A percentile compares a stretch with the other conserved stretches of the same genome.
phyloP scores from a whole-genome alignment of 768 basidiomycete genomes.

The Pholiota conissans region DNA sequence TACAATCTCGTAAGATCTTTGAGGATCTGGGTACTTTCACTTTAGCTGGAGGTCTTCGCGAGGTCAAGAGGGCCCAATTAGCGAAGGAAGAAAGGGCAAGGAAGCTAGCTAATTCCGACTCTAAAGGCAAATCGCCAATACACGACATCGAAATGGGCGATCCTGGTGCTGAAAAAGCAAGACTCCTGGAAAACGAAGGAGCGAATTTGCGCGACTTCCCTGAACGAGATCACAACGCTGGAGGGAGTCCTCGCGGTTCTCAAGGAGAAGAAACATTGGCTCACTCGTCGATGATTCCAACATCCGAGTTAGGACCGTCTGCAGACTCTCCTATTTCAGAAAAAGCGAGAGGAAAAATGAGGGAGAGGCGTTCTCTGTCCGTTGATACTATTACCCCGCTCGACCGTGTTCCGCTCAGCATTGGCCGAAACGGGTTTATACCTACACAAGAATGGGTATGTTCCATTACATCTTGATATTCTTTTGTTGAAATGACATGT shows the following conservation, averaged over 20 bases:
- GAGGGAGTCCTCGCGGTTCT: constrained; percentile 18
- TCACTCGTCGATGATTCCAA: constrained; percentile 43
- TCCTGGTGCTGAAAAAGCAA: constrained; percentile 65
- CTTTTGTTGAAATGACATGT: background rate
- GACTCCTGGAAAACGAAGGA: constrained; percentile 59
- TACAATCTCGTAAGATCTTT: constrained; percentile 82
- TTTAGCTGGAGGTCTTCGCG: constrained; percentile 78
- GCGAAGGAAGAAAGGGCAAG: constrained; percentile 68
- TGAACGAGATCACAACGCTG: constrained; percentile 15
- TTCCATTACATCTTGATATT: constrained; percentile 2
- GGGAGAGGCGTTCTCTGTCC: constrained; percentile 61
- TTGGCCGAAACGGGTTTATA: constrained; percentile 89
- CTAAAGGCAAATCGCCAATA: constrained; percentile 38
- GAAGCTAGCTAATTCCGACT: constrained; percentile 29
- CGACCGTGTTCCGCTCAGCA: constrained; percentile 67
- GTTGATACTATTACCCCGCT: constrained; percentile 52
- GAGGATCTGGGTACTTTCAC: constrained; percentile 93
- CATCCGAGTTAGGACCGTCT: constrained; percentile 32
- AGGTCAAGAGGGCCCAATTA: constrained; percentile 73
- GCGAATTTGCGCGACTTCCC: constrained; percentile 22
- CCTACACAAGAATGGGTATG: constrained; percentile 97
- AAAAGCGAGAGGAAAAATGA: constrained; percentile 92
- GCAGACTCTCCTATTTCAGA: constrained; percentile 55
- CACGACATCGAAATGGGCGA: constrained; percentile 34
- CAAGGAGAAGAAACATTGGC: constrained; percentile 34